A percentile compares a stretch with the other conserved stretches of the same genome.
These are phyloP conservation scores for Arthroderma sp. DNA, from an alignment of 2,329 filamentous ascomycete genomes.

Conservation along the genomic window DNA sequence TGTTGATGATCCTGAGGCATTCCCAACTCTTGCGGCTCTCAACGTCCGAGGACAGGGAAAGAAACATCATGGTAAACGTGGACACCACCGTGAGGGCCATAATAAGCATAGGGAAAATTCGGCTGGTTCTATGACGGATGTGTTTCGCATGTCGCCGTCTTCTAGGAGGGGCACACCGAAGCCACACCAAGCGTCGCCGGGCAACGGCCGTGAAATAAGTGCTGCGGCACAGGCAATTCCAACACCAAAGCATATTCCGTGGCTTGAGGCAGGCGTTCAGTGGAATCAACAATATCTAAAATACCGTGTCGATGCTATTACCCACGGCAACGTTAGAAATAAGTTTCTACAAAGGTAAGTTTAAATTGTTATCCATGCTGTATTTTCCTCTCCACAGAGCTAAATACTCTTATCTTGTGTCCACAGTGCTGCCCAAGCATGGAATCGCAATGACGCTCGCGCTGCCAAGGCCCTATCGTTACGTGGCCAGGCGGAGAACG, in stretches of 20 bases:
- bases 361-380: conserved; percentile 1
- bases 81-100: conserved; percentile 50
- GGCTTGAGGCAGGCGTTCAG: conserved; percentile 83
- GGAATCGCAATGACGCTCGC: conserved; percentile 94
- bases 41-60: conserved; percentile 58
- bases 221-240: conserved; percentile 71
- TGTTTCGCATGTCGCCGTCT: conserved; percentile 88
- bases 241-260: conserved; percentile 82
- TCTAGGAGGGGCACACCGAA: conserved; percentile 48
- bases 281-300: conserved; percentile 93
- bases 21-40: conserved; percentile 73
- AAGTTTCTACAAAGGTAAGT: conserved; percentile 86
- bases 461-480: conserved; percentile 90
- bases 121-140: conserved; percentile 75
- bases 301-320: conserved; percentile 88
- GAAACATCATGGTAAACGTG: conserved; percentile 85
- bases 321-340: conserved; percentile 89
- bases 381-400: conserved; percentile 6
- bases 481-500: conserved; percentile 90
- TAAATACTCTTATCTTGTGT: conserved; percentile 1
- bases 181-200: conserved; percentile 42
- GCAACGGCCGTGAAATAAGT: conserved; percentile 61
- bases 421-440: conserved; percentile 79
- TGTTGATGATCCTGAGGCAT: conserved; percentile 89
- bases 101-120: conserved; percentile 52